Evolutionary conservation across 495 filamentous ascomycete species (phyloP), one percentile per base, ranked within the genome.

Genomic region (Penicillium lividum): DNA sequence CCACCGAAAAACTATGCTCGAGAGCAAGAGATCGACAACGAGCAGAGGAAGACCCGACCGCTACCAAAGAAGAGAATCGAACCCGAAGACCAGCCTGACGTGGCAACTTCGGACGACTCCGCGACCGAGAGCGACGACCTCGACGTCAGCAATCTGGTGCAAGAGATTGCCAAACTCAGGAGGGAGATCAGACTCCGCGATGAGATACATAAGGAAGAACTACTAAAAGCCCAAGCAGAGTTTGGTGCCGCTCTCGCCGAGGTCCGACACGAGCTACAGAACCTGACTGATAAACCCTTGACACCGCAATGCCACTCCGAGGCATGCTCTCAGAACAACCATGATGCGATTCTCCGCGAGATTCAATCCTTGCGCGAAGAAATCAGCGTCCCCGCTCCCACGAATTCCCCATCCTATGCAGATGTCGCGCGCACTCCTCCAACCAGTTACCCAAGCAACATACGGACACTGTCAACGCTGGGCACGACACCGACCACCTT

Each of bases 151-250:
- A 36, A 36, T 22, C 43, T 65, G 5, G 4, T 68, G 27, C 56
- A 61, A 33, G 62, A 68, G 29, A 30, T 68, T n/a, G 27, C 38
- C 28, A 65, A 65, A 55, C 65, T 68, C 27, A 68, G 65, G 53
- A 44, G 2, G 49, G 65, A 68, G 16, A 68, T 65, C 56, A 68
- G 56, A 50, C 50, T 4, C 5, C 57, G 61, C 27, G 65, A 68
- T 36, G 50, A 65, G 5, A 18, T 61, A 25, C 59, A 68, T n/a
- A 65, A 60, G 50, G 45, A 62, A 59, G 58, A 67, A 5, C 55
- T 67, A 3, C 58, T 59, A 27, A 67, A 55, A 44, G 49, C 49
- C 16, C 59, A 61, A 61, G 64, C 57, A 55, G 58, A 67, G 44
- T 64, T 64, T 38, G 34, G 55, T 7, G 58, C 52, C 36, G 58